Conservation (phyloP, 2,329 filamentous ascomycete genomes). For the Aspergillus tubingensis region DNA sequence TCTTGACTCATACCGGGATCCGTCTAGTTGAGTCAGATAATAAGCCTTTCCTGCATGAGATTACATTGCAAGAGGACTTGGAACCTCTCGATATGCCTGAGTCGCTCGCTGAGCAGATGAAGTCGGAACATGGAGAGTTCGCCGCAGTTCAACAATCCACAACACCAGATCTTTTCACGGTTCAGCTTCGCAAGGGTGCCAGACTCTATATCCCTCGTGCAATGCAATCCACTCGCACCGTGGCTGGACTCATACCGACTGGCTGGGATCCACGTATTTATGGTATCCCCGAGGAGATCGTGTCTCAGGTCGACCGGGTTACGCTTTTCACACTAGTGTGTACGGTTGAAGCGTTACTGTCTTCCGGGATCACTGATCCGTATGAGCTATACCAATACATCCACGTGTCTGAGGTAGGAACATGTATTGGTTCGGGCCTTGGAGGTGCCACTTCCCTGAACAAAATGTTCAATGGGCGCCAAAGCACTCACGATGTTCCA, state of each 20-base stretch:
- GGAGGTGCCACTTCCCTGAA: conserved; percentile 83
- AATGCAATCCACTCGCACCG: conserved; percentile 34
- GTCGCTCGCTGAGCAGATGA: background rate
- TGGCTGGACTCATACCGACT: conserved; percentile 90
- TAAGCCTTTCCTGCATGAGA: conserved; percentile 93
- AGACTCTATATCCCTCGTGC: conserved; percentile 57
- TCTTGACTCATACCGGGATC: conserved; percentile 90
- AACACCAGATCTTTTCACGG: conserved; percentile 51
- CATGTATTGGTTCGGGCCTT: conserved; percentile 94
- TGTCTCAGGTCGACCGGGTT: conserved; percentile 90
- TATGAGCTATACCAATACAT: conserved; percentile 99
- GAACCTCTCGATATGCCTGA: conserved; percentile 65
- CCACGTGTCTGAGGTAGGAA: conserved; percentile 91
- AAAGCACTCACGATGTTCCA: conserved; percentile 88
- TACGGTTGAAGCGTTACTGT: conserved; percentile 81
- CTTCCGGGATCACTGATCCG: conserved; percentile 92
- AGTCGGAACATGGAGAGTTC: background rate
- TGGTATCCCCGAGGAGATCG: conserved; percentile 92
- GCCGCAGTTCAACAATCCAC: background rate
- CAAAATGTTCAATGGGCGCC: conserved; percentile 94
- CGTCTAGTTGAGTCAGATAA: conserved; percentile 92
- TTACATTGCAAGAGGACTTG: conserved; percentile 90
- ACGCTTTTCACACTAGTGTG: conserved; percentile 92
- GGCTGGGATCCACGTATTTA: conserved; percentile 95
- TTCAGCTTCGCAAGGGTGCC: conserved; percentile 91